Evolutionary conservation across 257 asterid genomes (phyloP).

Genomic region (Haberlea rhodopensis): DNA sequence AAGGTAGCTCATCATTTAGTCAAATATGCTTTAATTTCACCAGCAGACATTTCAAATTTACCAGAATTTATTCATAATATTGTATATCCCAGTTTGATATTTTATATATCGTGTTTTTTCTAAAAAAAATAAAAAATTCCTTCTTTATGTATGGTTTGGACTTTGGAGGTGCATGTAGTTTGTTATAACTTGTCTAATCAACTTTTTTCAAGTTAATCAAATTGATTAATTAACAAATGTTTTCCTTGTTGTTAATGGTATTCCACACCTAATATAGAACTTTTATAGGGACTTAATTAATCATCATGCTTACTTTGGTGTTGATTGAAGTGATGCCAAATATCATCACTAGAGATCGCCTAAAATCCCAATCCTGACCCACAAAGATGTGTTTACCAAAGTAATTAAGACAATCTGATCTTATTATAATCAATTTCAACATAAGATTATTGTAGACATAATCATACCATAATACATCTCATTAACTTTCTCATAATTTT

Average conservation of each 20-base stretch:
- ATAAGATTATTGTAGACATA: conserved; percentile 44
- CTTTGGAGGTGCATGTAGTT: not conserved
- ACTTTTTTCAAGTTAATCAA: not conserved
- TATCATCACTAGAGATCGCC: conserved; percentile 69
- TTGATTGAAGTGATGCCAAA: conserved; percentile 66
- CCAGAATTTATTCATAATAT: no score
- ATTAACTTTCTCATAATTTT: conserved; percentile 57
- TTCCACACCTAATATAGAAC: not conserved
- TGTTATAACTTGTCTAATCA: not conserved
- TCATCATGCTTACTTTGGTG: conserved; percentile 17
- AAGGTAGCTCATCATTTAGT: no score
- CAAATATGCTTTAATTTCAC: no score
- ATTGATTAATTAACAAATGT: not conserved
- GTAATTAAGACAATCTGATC: conserved; percentile 49
- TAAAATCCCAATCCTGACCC: conserved; percentile 60
- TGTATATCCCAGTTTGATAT: no score
- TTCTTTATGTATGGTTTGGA: not conserved
- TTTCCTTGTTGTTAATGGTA: not conserved
- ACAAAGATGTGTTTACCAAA: conserved; percentile 50
- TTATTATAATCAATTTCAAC: conserved; percentile 32
- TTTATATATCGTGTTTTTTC: no score
- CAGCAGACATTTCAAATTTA: no score
- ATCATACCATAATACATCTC: conserved; percentile 45
- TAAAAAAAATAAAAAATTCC: no score
- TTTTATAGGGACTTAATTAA: not conserved